Evolutionary conservation across 1,139 yeast species (phyloP).

Genomic region (Blastobotrys capitulatus): DNA sequence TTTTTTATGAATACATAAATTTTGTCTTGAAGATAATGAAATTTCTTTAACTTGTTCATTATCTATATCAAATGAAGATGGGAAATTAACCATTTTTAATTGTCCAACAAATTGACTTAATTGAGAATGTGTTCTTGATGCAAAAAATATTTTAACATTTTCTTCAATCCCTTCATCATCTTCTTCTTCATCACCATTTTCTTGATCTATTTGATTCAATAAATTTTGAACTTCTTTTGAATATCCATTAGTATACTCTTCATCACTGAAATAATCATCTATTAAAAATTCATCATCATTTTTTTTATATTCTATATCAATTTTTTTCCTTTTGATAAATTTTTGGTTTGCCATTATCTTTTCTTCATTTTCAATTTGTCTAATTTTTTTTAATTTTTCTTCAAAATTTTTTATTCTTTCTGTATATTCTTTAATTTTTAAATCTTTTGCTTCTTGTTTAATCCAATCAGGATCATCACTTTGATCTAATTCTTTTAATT

Average conservation of each 20-base stretch:
- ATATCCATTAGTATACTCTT: slow-evolving; percentile 14
- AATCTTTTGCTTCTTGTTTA: slow-evolving; percentile 29
- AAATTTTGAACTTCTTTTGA: slow-evolving; percentile 19
- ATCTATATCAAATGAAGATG: slow-evolving; percentile 43
- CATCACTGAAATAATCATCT: slow-evolving; percentile 36
- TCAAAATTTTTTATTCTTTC: slow-evolving; percentile 38
- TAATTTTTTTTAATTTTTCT: slow-evolving; percentile 32
- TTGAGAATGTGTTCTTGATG: slow-evolving; percentile 92
- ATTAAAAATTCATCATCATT: slow-evolving; percentile 33
- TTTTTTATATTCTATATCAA: slow-evolving; percentile 20
- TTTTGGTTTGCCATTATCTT: slow-evolving; percentile 11
- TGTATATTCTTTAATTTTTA: slow-evolving; percentile 29
- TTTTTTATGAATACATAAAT: slow-evolving; percentile 68
- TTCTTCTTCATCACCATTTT: neutral
- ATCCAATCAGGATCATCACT: slow-evolving; percentile 46
- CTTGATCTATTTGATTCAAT: slow-evolving; percentile 14
- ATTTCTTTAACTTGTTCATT: slow-evolving; percentile 24
- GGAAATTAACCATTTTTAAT: slow-evolving; percentile 55
- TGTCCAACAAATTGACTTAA: slow-evolving; percentile 77
- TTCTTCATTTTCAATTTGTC: slow-evolving; percentile 20
- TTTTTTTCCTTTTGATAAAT: neutral
- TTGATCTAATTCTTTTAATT: slow-evolving; percentile 22
- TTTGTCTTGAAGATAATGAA: slow-evolving; percentile 67
- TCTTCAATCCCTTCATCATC: slow-evolving; percentile 29
- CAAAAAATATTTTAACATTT: slow-evolving; percentile 59